Evolutionary conservation across 208 protist genomes (phyloP).

Genomic region (Acanthamoeba quina): DNA sequence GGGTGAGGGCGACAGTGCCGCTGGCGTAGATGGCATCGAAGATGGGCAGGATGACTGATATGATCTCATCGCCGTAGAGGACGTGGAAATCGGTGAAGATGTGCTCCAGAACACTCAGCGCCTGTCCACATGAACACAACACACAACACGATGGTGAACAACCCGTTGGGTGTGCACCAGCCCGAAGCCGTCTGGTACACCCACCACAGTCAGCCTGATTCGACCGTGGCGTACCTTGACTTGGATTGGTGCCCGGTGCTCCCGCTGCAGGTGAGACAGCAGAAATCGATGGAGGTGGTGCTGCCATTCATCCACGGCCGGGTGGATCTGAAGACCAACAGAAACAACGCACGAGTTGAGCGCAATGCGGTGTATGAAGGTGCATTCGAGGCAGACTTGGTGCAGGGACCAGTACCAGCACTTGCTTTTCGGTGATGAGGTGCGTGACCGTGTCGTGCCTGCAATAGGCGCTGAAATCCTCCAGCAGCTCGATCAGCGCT

Average conservation of each 20-base stretch:
- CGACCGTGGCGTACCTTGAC: not conserved
- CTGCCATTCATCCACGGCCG: constrained; percentile 46
- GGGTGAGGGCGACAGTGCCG: not conserved
- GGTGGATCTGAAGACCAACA: constrained; percentile 5
- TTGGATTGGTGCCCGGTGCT: constrained; percentile 21
- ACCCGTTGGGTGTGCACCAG: too few relatives aligned
- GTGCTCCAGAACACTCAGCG: constrained; percentile 7
- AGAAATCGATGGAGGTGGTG: constrained; percentile 27
- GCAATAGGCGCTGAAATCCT: constrained; percentile 60
- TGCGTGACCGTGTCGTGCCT: not conserved
- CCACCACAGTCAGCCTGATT: not conserved
- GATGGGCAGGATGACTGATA: constrained; percentile 47
- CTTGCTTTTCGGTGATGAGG: constrained; percentile 47
- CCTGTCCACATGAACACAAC: not conserved
- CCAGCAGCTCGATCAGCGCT: constrained; percentile 27
- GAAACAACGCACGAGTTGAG: not conserved
- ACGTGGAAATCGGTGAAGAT: constrained; percentile 41
- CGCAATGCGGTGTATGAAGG: not conserved
- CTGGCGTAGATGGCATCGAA: constrained; percentile 49
- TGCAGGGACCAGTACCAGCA: not conserved
- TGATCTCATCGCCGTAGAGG: constrained; percentile 71
- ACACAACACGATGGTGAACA: too few relatives aligned
- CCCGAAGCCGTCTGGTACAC: not conserved
- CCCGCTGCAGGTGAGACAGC: not conserved
- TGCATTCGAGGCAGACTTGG: not conserved